Evolutionary conservation across 2,329 filamentous ascomycete genomes (phyloP).

Genomic region (Talaromyces sp.): DNA sequence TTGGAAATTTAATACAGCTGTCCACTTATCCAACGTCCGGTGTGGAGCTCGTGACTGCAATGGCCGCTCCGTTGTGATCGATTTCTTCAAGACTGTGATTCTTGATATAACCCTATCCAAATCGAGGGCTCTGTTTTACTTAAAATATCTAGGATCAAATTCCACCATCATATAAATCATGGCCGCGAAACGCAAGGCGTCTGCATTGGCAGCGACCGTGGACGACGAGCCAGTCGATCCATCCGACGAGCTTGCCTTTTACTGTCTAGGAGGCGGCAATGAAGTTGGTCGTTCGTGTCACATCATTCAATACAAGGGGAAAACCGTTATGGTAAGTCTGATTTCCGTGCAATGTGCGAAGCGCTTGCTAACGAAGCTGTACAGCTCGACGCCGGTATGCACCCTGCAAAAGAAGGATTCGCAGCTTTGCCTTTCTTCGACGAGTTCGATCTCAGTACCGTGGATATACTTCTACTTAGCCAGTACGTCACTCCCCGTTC

Average conservation of each 20-base stretch:
- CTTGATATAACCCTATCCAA: not conserved
- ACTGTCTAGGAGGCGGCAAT: conserved; percentile 90
- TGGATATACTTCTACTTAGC: conserved; percentile 95
- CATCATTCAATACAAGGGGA: conserved; percentile 98
- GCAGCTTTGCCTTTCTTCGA: conserved; percentile 95
- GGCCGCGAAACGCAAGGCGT: conserved; percentile 90
- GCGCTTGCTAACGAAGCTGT: conserved; percentile 15
- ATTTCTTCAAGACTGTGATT: not conserved
- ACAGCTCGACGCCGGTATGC: conserved; percentile 93
- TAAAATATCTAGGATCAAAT: not conserved
- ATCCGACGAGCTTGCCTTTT: conserved; percentile 88
- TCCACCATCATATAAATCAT: conserved; percentile 47
- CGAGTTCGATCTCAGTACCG: conserved; percentile 94
- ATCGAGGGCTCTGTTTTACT: not conserved
- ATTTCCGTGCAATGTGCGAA: not conserved
- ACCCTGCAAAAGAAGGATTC: conserved; percentile 92
- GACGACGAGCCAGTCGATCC: conserved; percentile 88
- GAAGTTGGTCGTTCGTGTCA: conserved; percentile 97
- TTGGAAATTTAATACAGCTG: not conserved
- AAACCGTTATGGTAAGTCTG: conserved; percentile 86
- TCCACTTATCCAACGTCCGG: not conserved
- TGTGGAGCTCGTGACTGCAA: conserved; percentile 4
- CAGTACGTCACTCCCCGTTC: conserved; percentile 70
- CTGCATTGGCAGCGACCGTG: conserved; percentile 62
- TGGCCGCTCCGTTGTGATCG: conserved; percentile 17